Percentiles rank a stretch among this genome's conserved stretches.
These are phyloP conservation scores for Phytophthora aleatoria DNA, from an alignment of 352 stramenopile genomes.

Conservation along the genomic window DNA sequence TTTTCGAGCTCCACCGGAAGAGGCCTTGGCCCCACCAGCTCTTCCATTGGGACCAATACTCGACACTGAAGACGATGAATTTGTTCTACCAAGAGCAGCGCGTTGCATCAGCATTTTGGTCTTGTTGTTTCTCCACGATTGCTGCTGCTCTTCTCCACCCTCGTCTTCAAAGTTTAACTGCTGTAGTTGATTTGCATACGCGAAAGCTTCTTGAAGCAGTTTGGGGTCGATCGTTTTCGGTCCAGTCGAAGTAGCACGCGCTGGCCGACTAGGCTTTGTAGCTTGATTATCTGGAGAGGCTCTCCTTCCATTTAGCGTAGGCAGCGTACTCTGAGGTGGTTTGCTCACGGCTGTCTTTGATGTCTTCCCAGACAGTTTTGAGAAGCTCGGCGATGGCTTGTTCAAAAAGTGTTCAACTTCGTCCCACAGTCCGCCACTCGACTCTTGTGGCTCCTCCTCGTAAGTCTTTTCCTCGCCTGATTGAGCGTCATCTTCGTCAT, in stretches of 20 bases:
- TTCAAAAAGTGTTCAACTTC: slow-evolving; percentile 82
- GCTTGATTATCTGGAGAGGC: slow-evolving; percentile 39
- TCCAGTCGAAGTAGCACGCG: slow-evolving; percentile 7
- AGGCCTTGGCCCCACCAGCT: slow-evolving; percentile 4
- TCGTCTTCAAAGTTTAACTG: slow-evolving; percentile 50
- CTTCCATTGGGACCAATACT: slow-evolving; percentile 14
- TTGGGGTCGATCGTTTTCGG: slow-evolving; percentile 59
- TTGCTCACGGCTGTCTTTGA: slow-evolving; percentile 23
- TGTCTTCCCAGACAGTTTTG: slow-evolving; percentile 39
- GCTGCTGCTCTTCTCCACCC: slow-evolving; percentile 27
- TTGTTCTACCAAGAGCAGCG: slow-evolving; percentile 21
- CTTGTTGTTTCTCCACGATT: slow-evolving; percentile 26
- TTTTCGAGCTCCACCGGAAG: slow-evolving; percentile 29
- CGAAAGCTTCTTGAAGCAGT: slow-evolving; percentile 78
- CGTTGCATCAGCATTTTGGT: slow-evolving; percentile 29
- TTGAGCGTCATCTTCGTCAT: background rate
- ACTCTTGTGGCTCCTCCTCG: slow-evolving; percentile 51
- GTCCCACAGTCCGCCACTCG: slow-evolving; percentile 55
- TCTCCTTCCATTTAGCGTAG: slow-evolving; percentile 37
- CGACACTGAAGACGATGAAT: slow-evolving; percentile 32
- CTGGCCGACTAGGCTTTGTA: slow-evolving; percentile 17
- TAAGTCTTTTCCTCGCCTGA: background rate
- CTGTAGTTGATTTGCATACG: slow-evolving; percentile 66
- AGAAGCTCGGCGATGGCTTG: slow-evolving; percentile 65
- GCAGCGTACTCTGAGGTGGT: slow-evolving; percentile 46